Evolutionary conservation across 2,329 filamentous ascomycete species (phyloP), one percentile per base, ranked within the genome.

Genomic region (Scorias spongiosa): DNA sequence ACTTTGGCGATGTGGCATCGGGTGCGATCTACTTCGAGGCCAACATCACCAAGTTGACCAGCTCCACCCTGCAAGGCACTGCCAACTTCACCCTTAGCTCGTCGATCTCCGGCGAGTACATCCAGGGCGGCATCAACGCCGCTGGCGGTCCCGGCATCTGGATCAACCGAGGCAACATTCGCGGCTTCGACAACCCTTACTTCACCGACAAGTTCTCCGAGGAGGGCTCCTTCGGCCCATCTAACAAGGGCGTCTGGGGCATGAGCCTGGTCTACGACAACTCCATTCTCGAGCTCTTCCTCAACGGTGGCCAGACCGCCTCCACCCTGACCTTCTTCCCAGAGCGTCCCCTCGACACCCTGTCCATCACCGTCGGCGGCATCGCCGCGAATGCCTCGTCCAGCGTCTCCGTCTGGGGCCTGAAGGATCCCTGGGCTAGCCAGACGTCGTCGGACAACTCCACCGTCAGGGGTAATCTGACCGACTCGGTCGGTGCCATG

Each of bases 81-180:
- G 54, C 74, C 4, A 74, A 71, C 55, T 70, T 76, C 55, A 73
- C 71, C 1, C 70, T 76, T 55, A 59, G 63, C 8, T 71, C 71
- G 1, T 69, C 70, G 0, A 53, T 59, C 0, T 67, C 70, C 0
- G 65, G 64, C 5, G 74, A 77, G 50, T 65, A 60, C 8, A 52
- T 77, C 2, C 59, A 62, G 2, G 68, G 69, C 2, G 74, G 73
- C 2, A 60, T 74, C 42, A 61, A 65, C 29, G 69, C 68, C 12
- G 69, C 73, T 47, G 32, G 32, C 9, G 15, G 32, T 15, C 32
- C 32, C 12, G 15, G 32, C 32, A 62, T 65, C 1, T 72, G 72
- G 62, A 55, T 77, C 29, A 64, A 74, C 46, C 68, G 74, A 1
- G 66, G 67, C 10, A 56, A 65, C 12, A 62, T 70, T 6, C 54